These are phyloP conservation scores for Podaxis mareebaensis DNA, from an alignment of 768 basidiomycete genomes.

Conservation along the genomic window DNA sequence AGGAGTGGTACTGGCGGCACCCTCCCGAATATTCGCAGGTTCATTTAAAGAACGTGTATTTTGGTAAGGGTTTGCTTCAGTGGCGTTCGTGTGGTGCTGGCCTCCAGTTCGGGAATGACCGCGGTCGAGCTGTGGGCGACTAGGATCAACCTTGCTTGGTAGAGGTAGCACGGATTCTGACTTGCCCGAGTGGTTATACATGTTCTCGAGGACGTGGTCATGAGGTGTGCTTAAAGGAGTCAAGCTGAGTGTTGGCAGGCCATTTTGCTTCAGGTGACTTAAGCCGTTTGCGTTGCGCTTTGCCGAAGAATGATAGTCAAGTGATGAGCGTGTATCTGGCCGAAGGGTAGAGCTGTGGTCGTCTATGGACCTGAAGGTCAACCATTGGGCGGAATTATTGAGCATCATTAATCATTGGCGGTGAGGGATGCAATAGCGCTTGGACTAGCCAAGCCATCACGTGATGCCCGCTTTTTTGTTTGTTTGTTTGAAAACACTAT, in stretches of 20 bases:
- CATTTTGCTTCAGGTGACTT: constrained; percentile 5
- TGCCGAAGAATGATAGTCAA: background rate
- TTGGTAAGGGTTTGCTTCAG: background rate
- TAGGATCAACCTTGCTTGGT: background rate
- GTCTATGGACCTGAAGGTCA: background rate
- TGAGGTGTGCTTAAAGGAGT: constrained; percentile 14
- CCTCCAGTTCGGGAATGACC: constrained; percentile 4
- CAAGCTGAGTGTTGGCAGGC: constrained; percentile 2
- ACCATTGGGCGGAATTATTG: background rate
- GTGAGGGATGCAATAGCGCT: background rate
- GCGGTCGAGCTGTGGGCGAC: background rate
- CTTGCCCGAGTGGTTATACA: constrained; percentile 6
- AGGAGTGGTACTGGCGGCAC: constrained; percentile 3
- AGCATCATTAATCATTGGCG: background rate
- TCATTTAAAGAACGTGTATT: constrained; percentile 9
- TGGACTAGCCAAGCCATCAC: too few relatives aligned
- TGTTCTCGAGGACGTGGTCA: constrained; percentile 9
- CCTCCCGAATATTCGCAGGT: constrained; percentile 4
- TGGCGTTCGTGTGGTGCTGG: background rate
- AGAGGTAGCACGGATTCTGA: constrained; percentile 11
- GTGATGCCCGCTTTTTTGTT: too few relatives aligned
- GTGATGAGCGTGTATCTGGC: constrained; percentile 3
- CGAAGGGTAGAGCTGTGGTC: constrained; percentile 8
- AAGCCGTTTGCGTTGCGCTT: constrained; percentile 7
- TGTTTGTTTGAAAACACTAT: too few relatives aligned